Conservation (phyloP, 768 basidiomycete genomes). For the Suillus luteus region DNA sequence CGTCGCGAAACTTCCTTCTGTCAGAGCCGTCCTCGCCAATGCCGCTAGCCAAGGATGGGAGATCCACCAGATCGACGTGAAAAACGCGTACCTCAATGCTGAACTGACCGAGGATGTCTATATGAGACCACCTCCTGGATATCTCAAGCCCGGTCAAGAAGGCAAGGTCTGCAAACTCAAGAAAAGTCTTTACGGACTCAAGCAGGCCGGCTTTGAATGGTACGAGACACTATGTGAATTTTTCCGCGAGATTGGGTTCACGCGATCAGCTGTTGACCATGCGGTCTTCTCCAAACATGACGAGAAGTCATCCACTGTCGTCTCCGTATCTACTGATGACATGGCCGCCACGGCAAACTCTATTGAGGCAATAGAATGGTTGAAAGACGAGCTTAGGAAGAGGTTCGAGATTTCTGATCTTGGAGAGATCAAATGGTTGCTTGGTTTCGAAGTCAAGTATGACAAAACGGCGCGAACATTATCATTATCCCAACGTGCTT, state of each 20-base stretch:
- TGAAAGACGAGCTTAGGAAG: conserved; percentile 23
- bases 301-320: background rate
- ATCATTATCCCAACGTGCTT: conserved; percentile 32
- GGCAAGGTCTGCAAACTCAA: conserved; percentile 20
- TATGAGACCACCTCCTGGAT: too few relatives aligned
- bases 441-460: conserved; percentile 35
- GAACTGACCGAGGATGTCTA: too few relatives aligned
- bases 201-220: conserved; percentile 19
- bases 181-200: conserved; percentile 35
- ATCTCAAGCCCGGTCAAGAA: too few relatives aligned
- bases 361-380: background rate
- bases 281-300: conserved; percentile 13
- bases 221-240: background rate
- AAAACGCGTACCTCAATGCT: too few relatives aligned
- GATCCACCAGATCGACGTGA: too few relatives aligned
- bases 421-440: conserved; percentile 31
- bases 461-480: conserved; percentile 23
- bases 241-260: conserved; percentile 12
- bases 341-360: background rate
- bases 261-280: conserved; percentile 8
- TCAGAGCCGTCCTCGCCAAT: conserved; percentile 8
- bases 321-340: conserved; percentile 4
- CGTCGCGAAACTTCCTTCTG: conserved; percentile 19
- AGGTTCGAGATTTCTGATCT: conserved; percentile 35
- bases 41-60: background rate